Percentiles rank a stretch among this genome's conserved stretches.
Conservation (phyloP, 805 yeast genomes). For the Wickerhamomyces chaumierensis region DNA sequence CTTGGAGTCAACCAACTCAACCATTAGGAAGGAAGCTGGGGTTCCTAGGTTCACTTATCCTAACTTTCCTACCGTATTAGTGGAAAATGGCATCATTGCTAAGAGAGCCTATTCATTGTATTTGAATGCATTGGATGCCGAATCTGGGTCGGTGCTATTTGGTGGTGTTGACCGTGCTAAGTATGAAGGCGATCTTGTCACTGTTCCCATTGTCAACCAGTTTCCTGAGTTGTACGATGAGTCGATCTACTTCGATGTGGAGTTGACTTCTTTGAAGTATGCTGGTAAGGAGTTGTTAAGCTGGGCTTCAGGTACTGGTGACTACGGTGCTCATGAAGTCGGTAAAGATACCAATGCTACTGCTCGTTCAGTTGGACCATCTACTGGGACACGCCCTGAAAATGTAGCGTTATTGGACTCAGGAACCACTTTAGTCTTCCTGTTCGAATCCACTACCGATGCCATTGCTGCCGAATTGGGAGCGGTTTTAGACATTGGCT, state of each 20-base stretch:
- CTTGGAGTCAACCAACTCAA: constrained; percentile 48
- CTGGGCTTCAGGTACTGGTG: no score
- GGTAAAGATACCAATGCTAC: background rate
- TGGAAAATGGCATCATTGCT: constrained; percentile 42
- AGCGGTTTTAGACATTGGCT: constrained; percentile 28
- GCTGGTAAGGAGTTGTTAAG: background rate
- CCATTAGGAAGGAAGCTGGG: constrained; percentile 7
- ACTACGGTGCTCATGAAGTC: background rate
- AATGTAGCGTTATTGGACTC: constrained; percentile 32
- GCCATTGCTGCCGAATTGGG: constrained; percentile 27
- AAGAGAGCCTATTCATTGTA: constrained; percentile 52
- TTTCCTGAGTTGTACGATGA: constrained; percentile 14
- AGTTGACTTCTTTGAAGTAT: constrained; percentile 2
- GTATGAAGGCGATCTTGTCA: constrained; percentile 37
- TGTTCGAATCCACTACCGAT: constrained; percentile 27
- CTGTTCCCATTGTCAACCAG: constrained; percentile 31
- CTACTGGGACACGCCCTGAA: background rate
- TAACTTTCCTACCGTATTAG: constrained; percentile 57
- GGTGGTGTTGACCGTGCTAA: constrained; percentile 65
- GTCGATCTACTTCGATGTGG: constrained; percentile 21
- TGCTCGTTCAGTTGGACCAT: constrained; percentile 2
- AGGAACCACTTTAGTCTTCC: constrained; percentile 32
- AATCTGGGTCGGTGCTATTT: constrained; percentile 45
- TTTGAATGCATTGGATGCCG: constrained; percentile 32
- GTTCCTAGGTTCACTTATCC: constrained; percentile 29